Percentiles rank a stretch among this genome's conserved stretches.
Conservation (phyloP, 1,139 yeast genomes). For the Yamadazyma diospyri region DNA sequence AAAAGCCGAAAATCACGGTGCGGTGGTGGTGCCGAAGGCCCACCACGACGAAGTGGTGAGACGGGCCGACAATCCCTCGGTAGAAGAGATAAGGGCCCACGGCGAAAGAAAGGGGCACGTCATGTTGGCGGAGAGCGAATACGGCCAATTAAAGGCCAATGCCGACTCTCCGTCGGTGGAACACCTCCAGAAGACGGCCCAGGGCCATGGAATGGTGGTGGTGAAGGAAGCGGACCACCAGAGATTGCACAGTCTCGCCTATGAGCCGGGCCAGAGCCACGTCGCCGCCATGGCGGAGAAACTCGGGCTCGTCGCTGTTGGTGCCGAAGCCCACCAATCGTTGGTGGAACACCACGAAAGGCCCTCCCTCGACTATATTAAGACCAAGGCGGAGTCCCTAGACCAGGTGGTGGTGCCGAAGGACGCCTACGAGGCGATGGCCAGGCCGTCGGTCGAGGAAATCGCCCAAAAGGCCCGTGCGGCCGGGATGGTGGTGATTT, state of each 20-base stretch:
- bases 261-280: slow-evolving; percentile 17
- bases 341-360: slow-evolving; percentile 12
- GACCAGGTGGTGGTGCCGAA: slow-evolving; percentile 10
- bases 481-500: slow-evolving; percentile 12
- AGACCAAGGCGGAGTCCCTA: slow-evolving; percentile 19
- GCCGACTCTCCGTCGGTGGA: slow-evolving; percentile 24
- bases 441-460: slow-evolving; percentile 23
- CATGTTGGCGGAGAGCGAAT: slow-evolving; percentile 9
- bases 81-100: slow-evolving; percentile 11
- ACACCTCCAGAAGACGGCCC: slow-evolving; percentile 24
- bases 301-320: slow-evolving; percentile 12
- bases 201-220: slow-evolving; percentile 12
- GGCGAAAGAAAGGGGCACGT: slow-evolving; percentile 14
- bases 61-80: slow-evolving; percentile 17
- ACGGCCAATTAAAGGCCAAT: slow-evolving; percentile 8
- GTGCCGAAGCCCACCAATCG: slow-evolving; percentile 14
- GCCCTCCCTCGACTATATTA: slow-evolving; percentile 26
- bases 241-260: slow-evolving; percentile 16
- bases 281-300: slow-evolving; percentile 13
- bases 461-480: slow-evolving; percentile 17
- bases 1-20: slow-evolving; percentile 13
- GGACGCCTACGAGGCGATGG: slow-evolving; percentile 8
- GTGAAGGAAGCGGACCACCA: slow-evolving; percentile 16
- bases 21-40: slow-evolving; percentile 11
- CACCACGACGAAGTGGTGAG: slow-evolving; percentile 16